A percentile compares a stretch with the other conserved stretches of the same genome.
Evolutionary conservation across 1,284 basidiomycete species (phyloP).

Genomic region (Leccinum pallidistipes): DNA sequence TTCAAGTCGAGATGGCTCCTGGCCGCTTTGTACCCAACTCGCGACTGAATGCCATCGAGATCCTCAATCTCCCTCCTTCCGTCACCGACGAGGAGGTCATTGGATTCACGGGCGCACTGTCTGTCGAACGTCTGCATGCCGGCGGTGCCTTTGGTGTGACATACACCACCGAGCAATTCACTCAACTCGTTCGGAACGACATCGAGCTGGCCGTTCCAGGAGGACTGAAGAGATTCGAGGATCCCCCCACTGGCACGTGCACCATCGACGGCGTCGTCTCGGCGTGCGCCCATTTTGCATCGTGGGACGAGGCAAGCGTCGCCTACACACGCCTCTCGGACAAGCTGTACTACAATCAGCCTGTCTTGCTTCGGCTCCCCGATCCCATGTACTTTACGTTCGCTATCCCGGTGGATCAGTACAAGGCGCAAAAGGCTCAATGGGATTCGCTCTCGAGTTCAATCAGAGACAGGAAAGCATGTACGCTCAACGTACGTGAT

Average conservation of each 20-base stretch:
- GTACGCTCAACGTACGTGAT: constrained; percentile 27
- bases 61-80: constrained; percentile 25
- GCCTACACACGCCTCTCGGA: constrained; percentile 35
- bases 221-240: constrained; percentile 20
- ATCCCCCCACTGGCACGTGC: constrained; percentile 15
- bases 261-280: constrained; percentile 29
- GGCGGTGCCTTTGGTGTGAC: not conserved
- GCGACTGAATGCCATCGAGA: constrained; percentile 35
- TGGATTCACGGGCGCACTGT: constrained; percentile 17
- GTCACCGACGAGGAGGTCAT: constrained; percentile 26
- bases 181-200: constrained; percentile 18
- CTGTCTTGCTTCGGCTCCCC: constrained; percentile 40
- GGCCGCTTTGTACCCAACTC: constrained; percentile 25
- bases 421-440: constrained; percentile 46
- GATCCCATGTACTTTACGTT: constrained; percentile 48
- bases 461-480: constrained; percentile 35
- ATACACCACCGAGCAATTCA: constrained; percentile 8
- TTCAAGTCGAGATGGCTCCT: constrained; percentile 43
- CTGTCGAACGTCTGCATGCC: constrained; percentile 25
- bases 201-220: constrained; percentile 21
- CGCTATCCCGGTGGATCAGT: constrained; percentile 47
- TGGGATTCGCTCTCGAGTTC: constrained; percentile 45
- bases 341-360: constrained; percentile 32
- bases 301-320: constrained; percentile 47
- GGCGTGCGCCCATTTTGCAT: constrained; percentile 43